Evolutionary conservation across 1,284 basidiomycete genomes (phyloP), one percentile per base, ranked within the genome.

Genomic region (Ganoderma sinense): DNA sequence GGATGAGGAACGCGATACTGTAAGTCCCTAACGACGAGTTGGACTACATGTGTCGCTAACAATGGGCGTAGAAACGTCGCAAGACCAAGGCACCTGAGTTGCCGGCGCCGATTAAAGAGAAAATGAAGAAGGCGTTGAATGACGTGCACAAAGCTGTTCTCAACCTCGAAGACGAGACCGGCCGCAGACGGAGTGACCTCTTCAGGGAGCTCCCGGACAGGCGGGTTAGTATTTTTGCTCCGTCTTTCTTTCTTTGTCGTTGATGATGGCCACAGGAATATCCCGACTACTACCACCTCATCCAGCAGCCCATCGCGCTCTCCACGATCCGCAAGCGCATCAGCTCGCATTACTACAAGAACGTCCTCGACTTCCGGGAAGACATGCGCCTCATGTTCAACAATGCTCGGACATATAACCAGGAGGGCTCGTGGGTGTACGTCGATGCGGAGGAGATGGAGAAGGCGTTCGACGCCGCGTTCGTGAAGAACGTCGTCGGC

Each of bases 381-480:
- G 97, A 99, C 82, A 95, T 95, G 88, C 84, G 86, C 75, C 87
- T 96, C 64, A 96, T 99, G 92, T 97, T 97, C 81, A 87, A 89
- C 79, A 99, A 99, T 78, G 97, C 97, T 5, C 89, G 94, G 77
- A 94, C 90, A 53, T 97, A 96, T 84, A 95, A 97, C 81, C 90
- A 92, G 78, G 94, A 95, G 81, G 93, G 91, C 2, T 96, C 94
- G 0, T 94, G 95, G 92, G 97, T 99, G 39, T 98, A 96, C 83
- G 87, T 94, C 73, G 96, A 98, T 74, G 97, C 97, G 2, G 91
- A 95, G 66, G 93, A 94, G 82, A 95, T 97, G 91, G 93, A 97
- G 83, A 93, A 91, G 77, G 91, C 92, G 62, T 95, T 97, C 78
- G 87, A 92, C 72, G 84, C 87, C 31, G 84, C 89, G 14, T 93